phyloP scores from a whole-genome alignment of 495 filamentous ascomycete genomes.

The Polyplosphaeria fusca region DNA sequence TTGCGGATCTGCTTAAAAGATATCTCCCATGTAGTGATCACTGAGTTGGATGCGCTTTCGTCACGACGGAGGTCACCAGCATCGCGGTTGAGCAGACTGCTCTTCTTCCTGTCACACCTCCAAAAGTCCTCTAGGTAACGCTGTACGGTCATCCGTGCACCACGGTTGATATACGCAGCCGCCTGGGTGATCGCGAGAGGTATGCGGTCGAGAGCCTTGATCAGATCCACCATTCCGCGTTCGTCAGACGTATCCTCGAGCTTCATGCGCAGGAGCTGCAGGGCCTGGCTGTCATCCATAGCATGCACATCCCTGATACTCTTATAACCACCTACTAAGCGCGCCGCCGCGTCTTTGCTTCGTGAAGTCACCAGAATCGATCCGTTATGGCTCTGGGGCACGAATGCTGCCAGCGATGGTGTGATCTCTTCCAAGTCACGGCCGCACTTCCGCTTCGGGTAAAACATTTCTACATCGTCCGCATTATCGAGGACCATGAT shows the following conservation, averaged over 20 bases:
- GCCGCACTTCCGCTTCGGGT: background rate
- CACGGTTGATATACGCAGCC: slow-evolving; percentile 30
- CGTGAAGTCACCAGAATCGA: too few species aligned
- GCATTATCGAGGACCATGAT: too few species aligned
- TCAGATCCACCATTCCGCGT: too few species aligned
- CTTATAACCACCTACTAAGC: background rate
- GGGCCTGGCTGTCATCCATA: too few species aligned
- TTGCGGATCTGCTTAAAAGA: slow-evolving; percentile 47
- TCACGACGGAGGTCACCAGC: slow-evolving; percentile 39
- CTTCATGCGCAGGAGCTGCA: too few species aligned
- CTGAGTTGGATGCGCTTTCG: slow-evolving; percentile 33
- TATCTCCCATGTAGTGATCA: slow-evolving; percentile 49
- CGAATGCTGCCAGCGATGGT: background rate
- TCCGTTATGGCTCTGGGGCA: slow-evolving; percentile 8
- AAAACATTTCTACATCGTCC: too few species aligned
- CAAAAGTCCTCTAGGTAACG: slow-evolving; percentile 43
- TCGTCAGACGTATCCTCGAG: too few species aligned
- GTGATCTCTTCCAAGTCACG: background rate
- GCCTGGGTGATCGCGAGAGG: slow-evolving; percentile 18
- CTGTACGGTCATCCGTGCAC: slow-evolving; percentile 11
- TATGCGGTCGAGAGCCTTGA: slow-evolving; percentile 8
- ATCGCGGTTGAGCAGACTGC: slow-evolving; percentile 35
- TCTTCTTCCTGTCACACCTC: slow-evolving; percentile 37
- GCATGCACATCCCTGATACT: slow-evolving; percentile 8
- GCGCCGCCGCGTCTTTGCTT: too few species aligned